phyloP scores from a whole-genome alignment of 2,329 filamentous ascomycete species.

The Aspergillus arachidicola region DNA sequence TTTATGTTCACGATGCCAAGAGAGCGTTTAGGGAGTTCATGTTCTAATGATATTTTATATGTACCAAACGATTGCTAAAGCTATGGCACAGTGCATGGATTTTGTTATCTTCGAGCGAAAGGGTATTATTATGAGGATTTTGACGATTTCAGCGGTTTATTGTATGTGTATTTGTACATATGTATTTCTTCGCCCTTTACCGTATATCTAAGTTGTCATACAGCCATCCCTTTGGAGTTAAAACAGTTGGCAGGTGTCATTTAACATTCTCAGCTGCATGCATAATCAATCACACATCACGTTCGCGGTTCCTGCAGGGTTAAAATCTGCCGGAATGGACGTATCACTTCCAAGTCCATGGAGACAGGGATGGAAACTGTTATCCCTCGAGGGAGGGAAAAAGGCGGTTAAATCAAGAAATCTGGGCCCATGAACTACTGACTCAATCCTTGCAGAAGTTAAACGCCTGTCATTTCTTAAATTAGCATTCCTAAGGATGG shows the following conservation, averaged over 20 bases:
- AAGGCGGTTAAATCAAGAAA: background rate
- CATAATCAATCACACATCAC: background rate
- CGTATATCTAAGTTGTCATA: background rate
- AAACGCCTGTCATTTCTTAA: constrained; percentile 1
- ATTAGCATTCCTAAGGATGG: background rate
- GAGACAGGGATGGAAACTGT: background rate
- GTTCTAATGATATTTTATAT: background rate
- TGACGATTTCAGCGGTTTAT: background rate
- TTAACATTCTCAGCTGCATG: background rate
- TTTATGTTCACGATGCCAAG: constrained; percentile 12
- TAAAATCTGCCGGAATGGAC: background rate
- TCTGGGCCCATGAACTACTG: background rate
- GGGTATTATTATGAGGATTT: background rate
- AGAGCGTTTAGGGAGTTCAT: background rate
- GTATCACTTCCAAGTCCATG: background rate
- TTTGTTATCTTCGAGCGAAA: background rate
- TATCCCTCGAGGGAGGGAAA: background rate
- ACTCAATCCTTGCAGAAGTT: background rate
- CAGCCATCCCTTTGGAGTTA: background rate
- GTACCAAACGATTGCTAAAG: background rate
- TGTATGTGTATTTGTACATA: background rate
- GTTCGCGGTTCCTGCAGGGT: background rate
- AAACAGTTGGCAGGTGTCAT: background rate
- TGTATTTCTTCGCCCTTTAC: background rate
- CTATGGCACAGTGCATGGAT: background rate